Evolutionary conservation across 768 basidiomycete genomes (phyloP).

Genomic region (Lentinula sp.): DNA sequence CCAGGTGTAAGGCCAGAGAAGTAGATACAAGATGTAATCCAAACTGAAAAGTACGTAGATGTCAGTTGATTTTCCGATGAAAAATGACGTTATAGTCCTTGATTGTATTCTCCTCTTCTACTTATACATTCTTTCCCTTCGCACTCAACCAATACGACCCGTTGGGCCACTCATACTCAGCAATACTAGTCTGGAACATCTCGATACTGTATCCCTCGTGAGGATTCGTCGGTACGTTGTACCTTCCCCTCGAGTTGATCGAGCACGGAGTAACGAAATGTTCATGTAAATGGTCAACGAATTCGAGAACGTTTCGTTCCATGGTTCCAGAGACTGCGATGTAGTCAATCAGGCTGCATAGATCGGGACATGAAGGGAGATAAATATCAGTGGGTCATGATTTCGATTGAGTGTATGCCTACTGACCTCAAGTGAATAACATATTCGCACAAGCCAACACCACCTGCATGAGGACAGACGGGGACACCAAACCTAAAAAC

Average conservation of each 20-base stretch:
- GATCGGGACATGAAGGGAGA: background rate
- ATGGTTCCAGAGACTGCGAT: slow-evolving; percentile 87
- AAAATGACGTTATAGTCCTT: too few species aligned
- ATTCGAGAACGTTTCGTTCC: slow-evolving; percentile 92
- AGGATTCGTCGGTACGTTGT: slow-evolving; percentile 77
- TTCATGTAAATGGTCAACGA: slow-evolving; percentile 88
- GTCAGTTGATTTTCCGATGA: too few species aligned
- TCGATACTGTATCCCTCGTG: slow-evolving; percentile 88
- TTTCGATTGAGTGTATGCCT: slow-evolving; percentile 1
- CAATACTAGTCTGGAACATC: slow-evolving; percentile 78
- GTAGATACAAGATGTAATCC: too few species aligned
- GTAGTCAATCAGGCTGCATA: slow-evolving; percentile 79
- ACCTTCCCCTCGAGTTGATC: slow-evolving; percentile 79
- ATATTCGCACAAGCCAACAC: slow-evolving; percentile 90
- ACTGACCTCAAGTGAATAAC: slow-evolving; percentile 73
- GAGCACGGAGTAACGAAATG: slow-evolving; percentile 87
- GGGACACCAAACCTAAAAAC: slow-evolving; percentile 64
- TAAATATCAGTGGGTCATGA: background rate
- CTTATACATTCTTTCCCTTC: background rate
- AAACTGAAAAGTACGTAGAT: too few species aligned
- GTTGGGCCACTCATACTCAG: slow-evolving; percentile 79
- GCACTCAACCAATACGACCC: slow-evolving; percentile 71
- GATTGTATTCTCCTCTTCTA: background rate
- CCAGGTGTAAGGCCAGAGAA: too few species aligned
- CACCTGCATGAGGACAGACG: slow-evolving; percentile 92